These are phyloP conservation scores for Eimeria necatrix DNA, from an alignment of 169 alveolate species.

Conservation along the genomic window DNA sequence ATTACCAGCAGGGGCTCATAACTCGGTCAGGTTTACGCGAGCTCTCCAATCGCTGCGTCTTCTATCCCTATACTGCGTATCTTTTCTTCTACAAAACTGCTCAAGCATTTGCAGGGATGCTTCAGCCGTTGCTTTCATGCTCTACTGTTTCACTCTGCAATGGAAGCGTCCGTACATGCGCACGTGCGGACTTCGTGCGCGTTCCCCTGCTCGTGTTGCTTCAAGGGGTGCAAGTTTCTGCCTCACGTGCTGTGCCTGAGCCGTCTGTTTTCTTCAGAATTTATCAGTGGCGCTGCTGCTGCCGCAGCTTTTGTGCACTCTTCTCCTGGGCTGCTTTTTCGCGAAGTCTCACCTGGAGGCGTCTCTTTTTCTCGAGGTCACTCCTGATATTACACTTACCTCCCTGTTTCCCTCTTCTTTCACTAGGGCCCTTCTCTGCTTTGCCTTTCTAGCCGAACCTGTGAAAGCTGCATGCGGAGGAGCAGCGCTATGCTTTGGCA, in stretches of 20 bases:
- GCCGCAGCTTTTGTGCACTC: slow-evolving; percentile 56
- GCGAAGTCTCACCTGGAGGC: slow-evolving; percentile 54
- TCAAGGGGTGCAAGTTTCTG: too few species aligned
- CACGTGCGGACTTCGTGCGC: too few species aligned
- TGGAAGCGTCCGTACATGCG: too few species aligned
- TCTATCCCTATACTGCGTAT: background rate
- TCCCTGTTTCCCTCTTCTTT: background rate
- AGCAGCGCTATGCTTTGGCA: slow-evolving; percentile 9
- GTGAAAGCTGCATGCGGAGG: background rate
- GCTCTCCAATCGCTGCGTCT: too few species aligned
- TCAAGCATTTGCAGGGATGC: too few species aligned
- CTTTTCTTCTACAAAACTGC: background rate
- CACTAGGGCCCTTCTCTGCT: background rate
- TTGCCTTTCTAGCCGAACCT: background rate
- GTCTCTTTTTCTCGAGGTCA: slow-evolving; percentile 21
- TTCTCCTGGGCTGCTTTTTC: slow-evolving; percentile 51
- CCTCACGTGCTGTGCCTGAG: too few species aligned
- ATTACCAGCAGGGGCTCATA: too few species aligned
- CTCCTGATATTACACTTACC: background rate
- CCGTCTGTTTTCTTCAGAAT: background rate
- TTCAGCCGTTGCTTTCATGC: too few species aligned
- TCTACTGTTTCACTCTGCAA: too few species aligned
- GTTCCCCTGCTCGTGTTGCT: too few species aligned
- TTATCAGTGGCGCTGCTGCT: slow-evolving; percentile 53
- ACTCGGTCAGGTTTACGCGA: too few species aligned